These are phyloP conservation scores for Acidiella bohemica DNA, from an alignment of 495 filamentous ascomycete species.

Conservation along the genomic window DNA sequence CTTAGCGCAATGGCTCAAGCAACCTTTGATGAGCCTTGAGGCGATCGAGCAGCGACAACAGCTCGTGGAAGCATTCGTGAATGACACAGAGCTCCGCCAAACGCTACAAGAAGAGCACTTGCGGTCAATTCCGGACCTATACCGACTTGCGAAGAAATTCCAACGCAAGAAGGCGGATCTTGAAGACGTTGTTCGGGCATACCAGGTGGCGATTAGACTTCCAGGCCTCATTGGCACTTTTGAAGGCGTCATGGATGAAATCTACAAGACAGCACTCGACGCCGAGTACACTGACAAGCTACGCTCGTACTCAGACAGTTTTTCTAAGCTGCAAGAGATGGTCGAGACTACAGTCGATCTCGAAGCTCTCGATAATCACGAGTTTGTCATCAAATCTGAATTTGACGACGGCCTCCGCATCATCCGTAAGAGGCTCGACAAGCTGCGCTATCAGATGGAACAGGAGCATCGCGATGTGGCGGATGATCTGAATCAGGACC, in stretches of 20 bases:
- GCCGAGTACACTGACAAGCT: slow-evolving; percentile 79
- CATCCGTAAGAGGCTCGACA: slow-evolving; percentile 83
- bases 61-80: slow-evolving; percentile 87
- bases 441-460: slow-evolving; percentile 69
- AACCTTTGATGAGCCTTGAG: slow-evolving; percentile 81
- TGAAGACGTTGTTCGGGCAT: slow-evolving; percentile 90
- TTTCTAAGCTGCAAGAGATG: slow-evolving; percentile 88
- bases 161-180: slow-evolving; percentile 80
- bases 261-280: slow-evolving; percentile 78
- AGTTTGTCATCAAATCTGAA: slow-evolving; percentile 97
- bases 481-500: slow-evolving; percentile 77
- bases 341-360: slow-evolving; percentile 97
- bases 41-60: slow-evolving; percentile 89
- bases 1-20: slow-evolving; percentile 93
- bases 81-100: slow-evolving; percentile 85
- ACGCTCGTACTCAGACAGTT: slow-evolving; percentile 54
- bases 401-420: slow-evolving; percentile 83
- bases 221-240: slow-evolving; percentile 81
- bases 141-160: slow-evolving; percentile 86
- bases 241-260: slow-evolving; percentile 89
- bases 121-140: slow-evolving; percentile 84
- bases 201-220: slow-evolving; percentile 84
- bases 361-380: slow-evolving; percentile 88
- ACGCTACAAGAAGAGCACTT: slow-evolving; percentile 98
- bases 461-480: slow-evolving; percentile 64